Base-by-base conservation (phyloP, 441 rosid species). In the Breynia disticha region DNA sequence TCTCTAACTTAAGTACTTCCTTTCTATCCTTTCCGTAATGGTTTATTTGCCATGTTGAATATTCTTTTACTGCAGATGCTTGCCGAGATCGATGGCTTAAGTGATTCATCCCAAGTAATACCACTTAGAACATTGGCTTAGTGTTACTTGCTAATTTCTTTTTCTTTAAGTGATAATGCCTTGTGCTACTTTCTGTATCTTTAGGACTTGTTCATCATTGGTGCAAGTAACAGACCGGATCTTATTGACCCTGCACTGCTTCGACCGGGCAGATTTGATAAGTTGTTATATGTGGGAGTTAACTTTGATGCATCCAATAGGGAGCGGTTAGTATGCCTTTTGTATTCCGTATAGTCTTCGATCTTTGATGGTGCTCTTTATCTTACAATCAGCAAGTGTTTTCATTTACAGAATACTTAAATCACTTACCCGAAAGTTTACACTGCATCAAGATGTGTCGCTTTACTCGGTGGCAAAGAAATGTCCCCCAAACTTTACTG, bases 211-310 rank as follows among this genome's bases (percentile, higher is more conserved):
- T 91, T 91, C 72, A 84, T 91, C 50, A 91, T 91, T 65, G 98
- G 95, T 51, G 98, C 98, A 53, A 91, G 95, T 80, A 91, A 91
- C 70, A 78, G 98, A 55, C 98, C 98, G 37, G 98, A 86, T 76
- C 93, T 91, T 44, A 86, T 91, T 59, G 98, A 91, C 67, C 80
- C 97, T 45, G 95, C 98, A 20, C 97, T 88, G 61, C 76, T 91
- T 57, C 79, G 97, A 60, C 95, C 98, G 57, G 98, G 97, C 50
- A 86, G 98, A 60, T 88, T 91, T 50, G 98, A 91, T 75, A 91
- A 88, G 69, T 83, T 91, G 41, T 77, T 91, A 46, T 91, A 88
- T 52, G 87, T 91, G 63, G 98, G 98, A 62, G 97, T 91, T 41
- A 91, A 86, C 61, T 74, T 90, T 46, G 97, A 88, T 58, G 81